Evolutionary conservation across 2,329 filamentous ascomycete genomes (phyloP), one percentile per base, ranked within the genome.

Genomic region (Fusarium praegraminearum): DNA sequence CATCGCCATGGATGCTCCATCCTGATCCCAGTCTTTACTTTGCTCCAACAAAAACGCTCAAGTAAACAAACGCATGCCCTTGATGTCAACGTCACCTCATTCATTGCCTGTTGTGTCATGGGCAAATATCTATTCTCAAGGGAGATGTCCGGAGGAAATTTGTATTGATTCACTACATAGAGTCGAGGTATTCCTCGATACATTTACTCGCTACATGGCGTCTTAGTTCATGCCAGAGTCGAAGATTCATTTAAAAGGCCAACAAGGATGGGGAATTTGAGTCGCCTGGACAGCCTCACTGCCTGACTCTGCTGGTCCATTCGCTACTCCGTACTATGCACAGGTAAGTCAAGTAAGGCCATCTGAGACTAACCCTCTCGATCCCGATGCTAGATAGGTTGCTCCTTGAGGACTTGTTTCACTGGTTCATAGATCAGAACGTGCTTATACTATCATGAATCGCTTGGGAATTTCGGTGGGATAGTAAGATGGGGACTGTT

Each of bases 11-110:
- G 41, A 46, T 46, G 26, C 44, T 32, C n/a, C 13, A 10, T 24
- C 24, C 41, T 26, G 3, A 16, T 32, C 44, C n/a, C n/a, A 46
- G 26, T 46, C 11, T 30, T 46, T 12, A 46, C 28, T 32, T 15
- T 32, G 44, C 28, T 46, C 28, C 13, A 46, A 46, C n/a, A 46
- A 51, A 41, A 50, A 50, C 18, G 41, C 18, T n/a, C 36, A 36
- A 22, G 40, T 46, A 24, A 50, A 65, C 47, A 57, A 64, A 40
- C 26, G 50, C 4, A 38, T 30, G 30, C 36, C 40, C 40, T 52
- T n/a, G 32, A n/a, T 40, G n/a, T 38, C 35, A 26, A 33, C 33
- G 46, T 49, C 53, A 49, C 20, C 49, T 28, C 41, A 38, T 13
- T 38, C 36, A 38, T 13, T 38, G 26, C 49, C 28, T 41, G 33